Evolutionary conservation across 176 grass and related monocot genomes (phyloP).

Genomic region (Ensete ventricosum): DNA sequence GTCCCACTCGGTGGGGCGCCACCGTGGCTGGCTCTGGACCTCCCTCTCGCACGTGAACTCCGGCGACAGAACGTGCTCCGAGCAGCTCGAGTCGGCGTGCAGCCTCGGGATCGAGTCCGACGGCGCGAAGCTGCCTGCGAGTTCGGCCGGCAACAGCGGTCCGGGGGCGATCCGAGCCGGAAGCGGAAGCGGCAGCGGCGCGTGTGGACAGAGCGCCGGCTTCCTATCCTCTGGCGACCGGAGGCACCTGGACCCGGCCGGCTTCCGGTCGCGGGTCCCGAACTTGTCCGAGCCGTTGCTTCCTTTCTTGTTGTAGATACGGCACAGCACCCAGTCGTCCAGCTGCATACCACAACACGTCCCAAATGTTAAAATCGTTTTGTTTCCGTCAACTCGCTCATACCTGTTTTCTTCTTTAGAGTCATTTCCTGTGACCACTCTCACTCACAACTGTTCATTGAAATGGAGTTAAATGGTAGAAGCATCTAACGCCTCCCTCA

Average conservation of each 20-base stretch:
- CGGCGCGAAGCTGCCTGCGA: slow-evolving; percentile 54
- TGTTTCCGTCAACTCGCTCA: too few relatives aligned
- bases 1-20: slow-evolving; percentile 61
- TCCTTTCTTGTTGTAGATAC: slow-evolving; percentile 20
- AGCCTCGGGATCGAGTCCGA: slow-evolving; percentile 87
- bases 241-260: background rate
- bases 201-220: background rate
- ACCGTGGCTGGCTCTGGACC: slow-evolving; percentile 92
- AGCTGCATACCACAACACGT: background rate
- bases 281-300: slow-evolving; percentile 35
- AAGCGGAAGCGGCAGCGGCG: background rate
- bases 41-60: slow-evolving; percentile 57
- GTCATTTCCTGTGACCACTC: too few relatives aligned
- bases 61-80: slow-evolving; percentile 38
- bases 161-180: background rate
- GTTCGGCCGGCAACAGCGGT: slow-evolving; percentile 20
- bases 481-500: too few relatives aligned
- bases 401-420: too few relatives aligned
- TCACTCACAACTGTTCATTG: too few relatives aligned
- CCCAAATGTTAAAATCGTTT: too few relatives aligned
- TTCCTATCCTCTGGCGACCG: slow-evolving; percentile 3
- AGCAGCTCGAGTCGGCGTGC: slow-evolving; percentile 93
- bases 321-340: slow-evolving; percentile 25
- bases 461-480: too few relatives aligned
- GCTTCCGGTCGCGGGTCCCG: slow-evolving; percentile 47